Evolutionary conservation across 1,284 basidiomycete genomes (phyloP), one percentile per base, ranked within the genome.

Genomic region (Leucoagaricus sp.): DNA sequence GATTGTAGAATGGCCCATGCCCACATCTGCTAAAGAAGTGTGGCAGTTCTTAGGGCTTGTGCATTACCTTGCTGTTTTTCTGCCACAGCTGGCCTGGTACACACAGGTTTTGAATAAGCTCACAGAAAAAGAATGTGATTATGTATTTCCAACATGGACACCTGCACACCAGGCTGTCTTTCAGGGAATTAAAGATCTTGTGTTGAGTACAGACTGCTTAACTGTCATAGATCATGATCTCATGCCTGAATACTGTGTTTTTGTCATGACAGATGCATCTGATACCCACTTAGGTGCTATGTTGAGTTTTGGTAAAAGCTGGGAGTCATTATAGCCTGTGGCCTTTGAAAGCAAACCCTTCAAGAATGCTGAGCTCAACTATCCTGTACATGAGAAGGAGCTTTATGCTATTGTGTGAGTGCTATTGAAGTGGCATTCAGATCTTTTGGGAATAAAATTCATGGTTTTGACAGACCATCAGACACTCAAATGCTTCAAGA

Each of bases 401-500:
- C n/a, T n/a, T 75, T 59, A 77, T 0, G 72, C 71, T 0, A 72
- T 77, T 7, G 59, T 77, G 0, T 42, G 61, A 0, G 69, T 72
- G 0, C 59, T 78, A 0, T 63, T 69, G 26, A 74, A 73, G 36
- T 81, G 72, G 70, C 29, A 64, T 0, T 45, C 60, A 0, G 65
- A 73, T 15, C 61, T 80, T 0, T 40, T 79, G 0, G 75, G 75
- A 0, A 42, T 56, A 0, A 63, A 54, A 0, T 69, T 80, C 38
- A 46, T 53, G 0, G 48, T 64, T 0, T 70, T 67, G 46, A 77
- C 75, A 0, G 73, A 80, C 58, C 79, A 82, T 55, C 46, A 61
- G 0, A 77, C 72, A 0, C 63, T 81, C 0, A 65, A 75, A 17
- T 65, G 61, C 33, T 67, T 80, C 44, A 2, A 62, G 1, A 61